phyloP scores from a whole-genome alignment of 2,329 filamentous ascomycete genomes.

The Lizonia empirigonia region DNA sequence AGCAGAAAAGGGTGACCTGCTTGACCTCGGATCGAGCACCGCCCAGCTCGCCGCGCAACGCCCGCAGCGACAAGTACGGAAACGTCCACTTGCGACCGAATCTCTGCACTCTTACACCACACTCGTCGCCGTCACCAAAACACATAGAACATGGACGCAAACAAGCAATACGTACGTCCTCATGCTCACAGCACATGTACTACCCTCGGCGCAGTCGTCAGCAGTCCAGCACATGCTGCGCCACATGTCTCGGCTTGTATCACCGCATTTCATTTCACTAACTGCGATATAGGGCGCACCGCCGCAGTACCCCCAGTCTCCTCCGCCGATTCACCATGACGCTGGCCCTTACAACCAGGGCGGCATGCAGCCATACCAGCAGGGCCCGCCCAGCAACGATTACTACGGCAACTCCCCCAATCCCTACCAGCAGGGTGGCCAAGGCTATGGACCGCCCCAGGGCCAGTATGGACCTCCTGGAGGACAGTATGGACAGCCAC shows the following conservation, averaged over 20 bases:
- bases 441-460: slow-evolving; percentile 27
- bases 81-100: slow-evolving; percentile 10
- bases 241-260: slow-evolving; percentile 8
- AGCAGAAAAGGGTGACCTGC: neutral
- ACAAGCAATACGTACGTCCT: slow-evolving; percentile 39
- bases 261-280: slow-evolving; percentile 20
- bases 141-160: slow-evolving; percentile 13
- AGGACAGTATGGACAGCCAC: slow-evolving; percentile 38
- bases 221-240: slow-evolving; percentile 1
- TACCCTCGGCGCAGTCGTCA: neutral
- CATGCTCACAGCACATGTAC: neutral
- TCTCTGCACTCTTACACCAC: slow-evolving; percentile 14
- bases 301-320: slow-evolving; percentile 42
- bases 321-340: slow-evolving; percentile 42
- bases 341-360: slow-evolving; percentile 31
- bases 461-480: slow-evolving; percentile 32
- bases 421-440: slow-evolving; percentile 26
- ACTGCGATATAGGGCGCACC: slow-evolving; percentile 33
- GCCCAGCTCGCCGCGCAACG: slow-evolving; percentile 30
- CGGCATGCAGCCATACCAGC: slow-evolving; percentile 20
- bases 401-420: slow-evolving; percentile 28
- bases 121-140: neutral
- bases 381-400: slow-evolving; percentile 20
- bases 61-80: slow-evolving; percentile 15
- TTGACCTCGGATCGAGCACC: slow-evolving; percentile 14